phyloP scores from a whole-genome alignment of 75 land plant genomes.

The Cupressus sempervirens region DNA sequence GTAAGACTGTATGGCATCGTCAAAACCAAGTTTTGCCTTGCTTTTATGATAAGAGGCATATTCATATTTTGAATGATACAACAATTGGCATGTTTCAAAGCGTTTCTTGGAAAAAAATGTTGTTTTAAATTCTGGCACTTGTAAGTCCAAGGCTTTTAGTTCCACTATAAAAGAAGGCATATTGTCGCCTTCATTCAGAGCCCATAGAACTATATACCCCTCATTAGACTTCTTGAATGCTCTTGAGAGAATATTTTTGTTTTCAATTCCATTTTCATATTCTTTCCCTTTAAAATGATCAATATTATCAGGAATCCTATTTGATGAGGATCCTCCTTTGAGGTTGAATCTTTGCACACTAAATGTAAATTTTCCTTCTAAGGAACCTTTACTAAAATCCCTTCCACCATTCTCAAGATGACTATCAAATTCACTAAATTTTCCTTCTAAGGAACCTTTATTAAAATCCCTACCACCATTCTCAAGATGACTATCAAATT shows the following conservation, averaged over 20 bases:
- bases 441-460: background rate
- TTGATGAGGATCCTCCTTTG: constrained; percentile 12
- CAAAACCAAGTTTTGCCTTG: too few species aligned
- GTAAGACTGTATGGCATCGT: too few species aligned
- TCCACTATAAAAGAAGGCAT: constrained; percentile 8
- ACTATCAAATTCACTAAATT: too few species aligned
- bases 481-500: background rate
- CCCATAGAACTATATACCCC: background rate
- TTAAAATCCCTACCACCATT: constrained; percentile 6
- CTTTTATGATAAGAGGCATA: too few species aligned
- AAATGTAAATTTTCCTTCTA: background rate
- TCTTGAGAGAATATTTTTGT: background rate
- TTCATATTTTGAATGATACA: too few species aligned
- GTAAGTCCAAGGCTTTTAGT: constrained; percentile 4
- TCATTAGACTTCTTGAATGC: background rate
- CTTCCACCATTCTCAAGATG: background rate
- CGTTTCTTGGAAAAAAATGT: too few species aligned
- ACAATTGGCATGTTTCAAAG: too few species aligned
- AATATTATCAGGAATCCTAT: background rate
- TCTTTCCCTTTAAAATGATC: background rate
- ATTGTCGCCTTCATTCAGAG: constrained; percentile 1
- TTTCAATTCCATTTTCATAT: background rate
- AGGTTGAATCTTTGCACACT: background rate
- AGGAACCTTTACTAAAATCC: background rate
- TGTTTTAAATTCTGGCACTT: background rate